Base-by-base conservation (phyloP, 108 stramenopile species). In the Cyclotella baltica region DNA sequence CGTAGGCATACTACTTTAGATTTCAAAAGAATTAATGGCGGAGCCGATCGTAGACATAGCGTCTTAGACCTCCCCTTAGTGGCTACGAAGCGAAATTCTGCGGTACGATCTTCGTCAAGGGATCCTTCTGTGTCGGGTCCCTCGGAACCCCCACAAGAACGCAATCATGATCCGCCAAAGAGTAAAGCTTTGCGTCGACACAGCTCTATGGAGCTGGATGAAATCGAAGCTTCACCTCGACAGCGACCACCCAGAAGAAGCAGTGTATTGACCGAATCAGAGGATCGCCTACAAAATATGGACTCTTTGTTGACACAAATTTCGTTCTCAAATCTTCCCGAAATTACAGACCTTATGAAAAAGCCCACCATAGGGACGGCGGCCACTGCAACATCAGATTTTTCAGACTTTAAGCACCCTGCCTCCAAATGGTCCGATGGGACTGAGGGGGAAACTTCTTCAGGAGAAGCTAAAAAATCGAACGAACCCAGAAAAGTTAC, bases 251-350 rank as follows among this genome's bases (percentile, higher is more conserved):
- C 55, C 1, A 4, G 51, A 19, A 11, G 10, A 6, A 25, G 25
- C 3, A 25, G 55, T 55, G n/a, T 23, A 25, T 23, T 55, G 25
- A 55, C 23, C 23, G 22, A 25, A 10, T 55, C 55, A 3, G 55
- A 55, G 0, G 55, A 55, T 25, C 55, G 11, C 11, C 10, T 2
- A 0, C 55, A 25, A 25, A n/a, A n/a, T n/a, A n/a, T n/a, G n/a
- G 55, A n/a, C 22, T 55, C 22, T 13, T 3, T 18, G 16, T 35
- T 18, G 31, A 25, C 59, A 11, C 10, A 16, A 34, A 62, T 36
- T 33, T 62, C 59, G 59, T 62, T 62, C 31, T 62, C 59, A 3
- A 62, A 62, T 35, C 31, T 62, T 30, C 59, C 59, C 31, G 59
- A 62, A 25, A 15, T 36, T 0, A 16, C 30, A 62, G 34, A 62